Conservation (phyloP, 495 filamentous ascomycete species). For the Penicillium parvum region DNA sequence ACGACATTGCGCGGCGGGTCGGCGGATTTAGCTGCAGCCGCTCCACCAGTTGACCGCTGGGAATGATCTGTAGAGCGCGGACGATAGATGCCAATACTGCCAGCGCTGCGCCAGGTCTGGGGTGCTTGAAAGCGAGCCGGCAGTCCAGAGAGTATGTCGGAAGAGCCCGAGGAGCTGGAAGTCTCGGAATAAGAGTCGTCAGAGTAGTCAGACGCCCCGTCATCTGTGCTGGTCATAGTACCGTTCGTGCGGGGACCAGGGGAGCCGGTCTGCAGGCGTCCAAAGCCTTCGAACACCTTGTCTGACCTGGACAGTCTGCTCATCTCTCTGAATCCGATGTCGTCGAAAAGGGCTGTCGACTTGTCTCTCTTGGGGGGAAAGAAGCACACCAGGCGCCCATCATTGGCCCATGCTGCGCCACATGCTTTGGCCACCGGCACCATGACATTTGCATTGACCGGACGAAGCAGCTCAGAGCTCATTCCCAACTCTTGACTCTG, state of each 20-base stretch:
- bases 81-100: conserved; percentile 41
- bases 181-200: conserved; percentile 64
- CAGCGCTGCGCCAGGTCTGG: conserved; percentile 50
- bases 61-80: conserved; percentile 50
- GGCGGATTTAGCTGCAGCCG: conserved; percentile 29
- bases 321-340: conserved; percentile 55
- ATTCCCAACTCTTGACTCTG: conserved; percentile 50
- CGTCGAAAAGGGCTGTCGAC: conserved; percentile 57
- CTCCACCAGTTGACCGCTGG: conserved; percentile 50
- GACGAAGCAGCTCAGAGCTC: conserved; percentile 49
- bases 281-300: conserved; percentile 82
- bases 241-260: conserved; percentile 46
- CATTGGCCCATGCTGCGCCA: conserved; percentile 70
- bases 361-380: conserved; percentile 79
- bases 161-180: conserved; percentile 68
- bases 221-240: conserved; percentile 46
- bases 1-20: conserved; percentile 52
- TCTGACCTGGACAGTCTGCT: conserved; percentile 57
- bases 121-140: conserved; percentile 48
- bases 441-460: conserved; percentile 66
- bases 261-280: conserved; percentile 62
- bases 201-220: conserved; percentile 53
- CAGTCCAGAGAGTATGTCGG: conserved; percentile 48
- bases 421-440: conserved; percentile 72
- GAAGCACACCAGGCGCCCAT: conserved; percentile 80